Conservation (phyloP, 2,329 filamentous ascomycete genomes). For the Penicillium oxalicum region DNA sequence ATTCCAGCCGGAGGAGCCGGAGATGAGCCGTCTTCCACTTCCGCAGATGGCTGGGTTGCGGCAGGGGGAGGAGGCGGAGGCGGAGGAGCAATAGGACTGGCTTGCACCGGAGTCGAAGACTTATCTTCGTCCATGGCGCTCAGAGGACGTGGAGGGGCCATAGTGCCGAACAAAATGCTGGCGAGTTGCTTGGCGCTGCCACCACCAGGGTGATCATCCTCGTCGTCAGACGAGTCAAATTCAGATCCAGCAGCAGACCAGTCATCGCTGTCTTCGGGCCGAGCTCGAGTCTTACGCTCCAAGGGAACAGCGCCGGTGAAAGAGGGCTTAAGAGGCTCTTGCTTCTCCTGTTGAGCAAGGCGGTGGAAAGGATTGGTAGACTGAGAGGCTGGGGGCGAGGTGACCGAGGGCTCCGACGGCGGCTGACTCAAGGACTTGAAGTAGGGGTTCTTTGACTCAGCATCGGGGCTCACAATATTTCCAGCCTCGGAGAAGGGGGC, state of each 20-base stretch:
- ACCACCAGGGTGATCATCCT: conserved; percentile 70
- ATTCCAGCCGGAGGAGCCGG: conserved; percentile 23
- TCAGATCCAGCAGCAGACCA: conserved; percentile 78
- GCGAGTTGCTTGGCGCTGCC: conserved; percentile 86
- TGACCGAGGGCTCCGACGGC: conserved; percentile 46
- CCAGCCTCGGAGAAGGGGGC: conserved; percentile 40
- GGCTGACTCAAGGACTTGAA: conserved; percentile 81
- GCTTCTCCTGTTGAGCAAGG: conserved; percentile 57
- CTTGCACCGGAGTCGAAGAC: conserved; percentile 42
- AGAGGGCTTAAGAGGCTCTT: conserved; percentile 46
- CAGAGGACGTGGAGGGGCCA: conserved; percentile 85
- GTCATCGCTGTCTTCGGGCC: conserved; percentile 62
- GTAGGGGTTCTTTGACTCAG: conserved; percentile 90
- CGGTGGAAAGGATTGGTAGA: conserved; percentile 98
- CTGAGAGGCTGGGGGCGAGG: conserved; percentile 46
- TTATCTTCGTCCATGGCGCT: conserved; percentile 67
- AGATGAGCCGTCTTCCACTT: conserved; percentile 24
- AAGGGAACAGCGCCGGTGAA: conserved; percentile 46
- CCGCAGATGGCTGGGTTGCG: conserved; percentile 23
- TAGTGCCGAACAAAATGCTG: conserved; percentile 91
- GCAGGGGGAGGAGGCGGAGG: conserved; percentile 50
- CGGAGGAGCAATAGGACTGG: conserved; percentile 32
- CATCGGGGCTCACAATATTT: conserved; percentile 46
- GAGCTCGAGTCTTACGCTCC: conserved; percentile 47
- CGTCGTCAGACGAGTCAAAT: conserved; percentile 64